These are phyloP conservation scores for Manihot esculenta DNA, from an alignment of 441 rosid genomes.

Conservation along the genomic window DNA sequence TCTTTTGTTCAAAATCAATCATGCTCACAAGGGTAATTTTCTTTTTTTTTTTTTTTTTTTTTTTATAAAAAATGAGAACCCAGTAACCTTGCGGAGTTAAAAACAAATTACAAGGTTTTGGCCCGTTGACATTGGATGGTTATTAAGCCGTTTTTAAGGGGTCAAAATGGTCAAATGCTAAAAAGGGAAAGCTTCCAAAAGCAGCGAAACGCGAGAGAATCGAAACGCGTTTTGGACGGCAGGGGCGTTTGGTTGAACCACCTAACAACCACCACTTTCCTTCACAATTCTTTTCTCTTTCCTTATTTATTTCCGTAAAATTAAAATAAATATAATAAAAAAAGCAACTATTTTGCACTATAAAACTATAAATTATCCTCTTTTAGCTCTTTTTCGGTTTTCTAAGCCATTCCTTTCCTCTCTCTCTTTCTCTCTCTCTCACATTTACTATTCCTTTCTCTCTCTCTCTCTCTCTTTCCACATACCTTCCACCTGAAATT, in stretches of 20 bases:
- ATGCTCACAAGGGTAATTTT: too few species aligned
- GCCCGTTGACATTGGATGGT: constrained; percentile 11
- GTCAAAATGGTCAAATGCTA: constrained; percentile 20
- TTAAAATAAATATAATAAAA: constrained; percentile 15
- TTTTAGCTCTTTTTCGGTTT: constrained; percentile 52
- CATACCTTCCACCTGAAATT: constrained; percentile 42
- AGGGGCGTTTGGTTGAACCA: constrained; percentile 92
- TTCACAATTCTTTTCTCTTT: constrained; percentile 36
- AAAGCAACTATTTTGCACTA: constrained; percentile 34
- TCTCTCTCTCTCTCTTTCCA: constrained; percentile 21
- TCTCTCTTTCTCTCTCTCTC: constrained; percentile 19
- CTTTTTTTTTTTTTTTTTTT: too few species aligned
- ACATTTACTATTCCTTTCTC: constrained; percentile 19
- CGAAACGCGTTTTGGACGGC: constrained; percentile 82
- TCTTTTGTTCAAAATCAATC: too few species aligned
- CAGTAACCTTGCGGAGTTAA: background rate
- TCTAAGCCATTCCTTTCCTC: constrained; percentile 45
- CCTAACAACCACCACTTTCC: constrained; percentile 88
- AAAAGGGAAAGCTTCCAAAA: constrained; percentile 21
- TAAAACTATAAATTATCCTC: constrained; percentile 70
- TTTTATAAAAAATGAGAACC: too few species aligned
- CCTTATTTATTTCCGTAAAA: constrained; percentile 23
- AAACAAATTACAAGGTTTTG: background rate
- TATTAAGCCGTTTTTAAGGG: background rate
- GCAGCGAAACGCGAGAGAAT: constrained; percentile 36